Evolutionary conservation across 495 filamentous ascomycete genomes (phyloP), one percentile per base, ranked within the genome.

Genomic region (Aspergillus funiculosus): DNA sequence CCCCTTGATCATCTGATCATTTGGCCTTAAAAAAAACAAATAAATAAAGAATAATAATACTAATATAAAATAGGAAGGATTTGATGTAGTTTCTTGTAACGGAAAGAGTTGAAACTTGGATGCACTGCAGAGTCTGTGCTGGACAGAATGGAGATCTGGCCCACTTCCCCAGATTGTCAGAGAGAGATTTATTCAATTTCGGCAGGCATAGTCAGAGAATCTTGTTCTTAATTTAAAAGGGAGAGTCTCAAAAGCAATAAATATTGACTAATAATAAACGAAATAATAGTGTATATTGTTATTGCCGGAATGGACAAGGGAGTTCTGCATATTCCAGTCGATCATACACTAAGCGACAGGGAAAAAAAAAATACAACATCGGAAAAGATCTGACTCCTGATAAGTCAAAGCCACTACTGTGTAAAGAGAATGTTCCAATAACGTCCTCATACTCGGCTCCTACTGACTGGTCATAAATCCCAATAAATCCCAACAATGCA

Each of bases 161-260:
- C 66, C 66, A 70, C 66, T 66, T 63, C 66, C 66, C 66, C 66
- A 65, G 66, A 68, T 68, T 65, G 57, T 50, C 32, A 30, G 31
- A n/a, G 27, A 39, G 48, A 48, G 46, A 39, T 22, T 27, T 43
- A 21, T 46, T 31, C 8, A 25, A 29, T 17, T 41, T n/a, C n/a
- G n/a, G 39, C 34, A 37, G 20, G 11, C 9, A 13, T 14, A 14
- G 10, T 20, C 4, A 13, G 27, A n/a, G n/a, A n/a, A 3, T n/a
- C 31, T 47, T 42, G 17, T 21, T 9, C 22, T 17, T 30, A 22
- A 25, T 32, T 46, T 22, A 10, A 8, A 11, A 32, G 18, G 17
- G 4, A 15, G 20, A 40, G 20, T 5, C 14, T 1, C 9, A 29
- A 26, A 24, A 21, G 19, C 17, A 43, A 13, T 38, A 8, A 38